phyloP scores from a whole-genome alignment of 2,329 filamentous ascomycete species.

The Dendryphion nanum region DNA sequence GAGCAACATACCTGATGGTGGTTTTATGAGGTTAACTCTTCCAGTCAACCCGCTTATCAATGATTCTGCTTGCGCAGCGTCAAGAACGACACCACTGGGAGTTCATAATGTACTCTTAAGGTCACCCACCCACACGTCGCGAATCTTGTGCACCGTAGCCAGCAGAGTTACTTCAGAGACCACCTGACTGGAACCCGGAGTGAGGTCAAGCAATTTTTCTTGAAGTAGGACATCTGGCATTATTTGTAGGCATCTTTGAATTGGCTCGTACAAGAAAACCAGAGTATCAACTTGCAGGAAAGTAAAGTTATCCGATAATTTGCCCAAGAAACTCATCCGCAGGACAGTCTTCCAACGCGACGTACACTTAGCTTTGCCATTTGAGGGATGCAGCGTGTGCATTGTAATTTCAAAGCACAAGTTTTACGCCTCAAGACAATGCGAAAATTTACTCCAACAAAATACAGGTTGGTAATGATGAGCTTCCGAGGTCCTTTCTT shows the following conservation, averaged over 20 bases:
- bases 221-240: conserved; percentile 58
- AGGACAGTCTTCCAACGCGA: too few species aligned
- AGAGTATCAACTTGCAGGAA: conserved; percentile 65
- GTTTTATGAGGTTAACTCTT: conserved; percentile 64
- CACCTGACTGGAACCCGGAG: too few species aligned
- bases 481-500: conserved; percentile 47
- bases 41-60: conserved; percentile 55
- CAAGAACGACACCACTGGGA: conserved; percentile 38
- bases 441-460: conserved; percentile 41
- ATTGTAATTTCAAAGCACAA: conserved; percentile 43
- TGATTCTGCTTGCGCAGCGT: conserved; percentile 57
- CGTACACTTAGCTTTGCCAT: conserved; percentile 47
- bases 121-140: conserved; percentile 10
- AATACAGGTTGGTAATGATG: conserved; percentile 41
- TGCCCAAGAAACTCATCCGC: too few species aligned
- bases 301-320: too few species aligned
- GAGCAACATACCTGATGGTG: conserved; percentile 66
- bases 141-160: conserved; percentile 24
- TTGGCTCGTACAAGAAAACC: conserved; percentile 67
- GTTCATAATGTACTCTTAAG: conserved; percentile 20
- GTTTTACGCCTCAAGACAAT: conserved; percentile 26
- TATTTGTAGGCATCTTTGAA: conserved; percentile 59
- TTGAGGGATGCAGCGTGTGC: conserved; percentile 45
- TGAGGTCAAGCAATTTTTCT: conserved; percentile 51
- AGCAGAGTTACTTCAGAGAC: conserved; percentile 24